These are phyloP conservation scores for Trichoderma koningii DNA, from an alignment of 2,329 filamentous ascomycete species.

Conservation along the genomic window DNA sequence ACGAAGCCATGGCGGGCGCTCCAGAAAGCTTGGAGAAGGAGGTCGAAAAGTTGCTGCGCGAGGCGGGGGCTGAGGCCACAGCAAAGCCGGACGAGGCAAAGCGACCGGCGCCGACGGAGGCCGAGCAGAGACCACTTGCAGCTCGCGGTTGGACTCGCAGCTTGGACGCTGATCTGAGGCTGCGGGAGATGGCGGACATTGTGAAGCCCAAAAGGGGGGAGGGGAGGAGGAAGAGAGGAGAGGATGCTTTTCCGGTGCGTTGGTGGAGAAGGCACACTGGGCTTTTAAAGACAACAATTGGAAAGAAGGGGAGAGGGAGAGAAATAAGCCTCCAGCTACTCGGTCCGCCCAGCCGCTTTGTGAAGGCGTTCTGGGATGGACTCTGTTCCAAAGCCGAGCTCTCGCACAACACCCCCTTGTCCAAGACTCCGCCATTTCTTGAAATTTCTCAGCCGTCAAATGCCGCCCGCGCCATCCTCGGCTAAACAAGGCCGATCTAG, in stretches of 20 bases:
- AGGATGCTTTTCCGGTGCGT: neutral
- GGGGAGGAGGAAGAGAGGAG: neutral
- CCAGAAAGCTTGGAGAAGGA: constrained; percentile 50
- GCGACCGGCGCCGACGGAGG: constrained; percentile 35
- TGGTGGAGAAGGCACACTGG: neutral
- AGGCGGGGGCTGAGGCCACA: constrained; percentile 40
- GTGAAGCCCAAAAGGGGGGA: constrained; percentile 22
- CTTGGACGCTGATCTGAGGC: constrained; percentile 57
- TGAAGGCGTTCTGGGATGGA: neutral
- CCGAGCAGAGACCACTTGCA: constrained; percentile 33
- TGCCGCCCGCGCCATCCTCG: constrained; percentile 27
- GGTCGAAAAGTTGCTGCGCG: constrained; percentile 52
- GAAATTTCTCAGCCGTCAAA: constrained; percentile 22
- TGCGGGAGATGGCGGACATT: constrained; percentile 59
- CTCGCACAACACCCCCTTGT: constrained; percentile 1
- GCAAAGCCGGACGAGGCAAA: constrained; percentile 30
- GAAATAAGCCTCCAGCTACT: constrained; percentile 10
- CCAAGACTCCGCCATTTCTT: constrained; percentile 13
- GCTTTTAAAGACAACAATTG: too few relatives aligned
- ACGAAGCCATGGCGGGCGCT: constrained; percentile 54
- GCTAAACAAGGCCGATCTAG: constrained; percentile 26
- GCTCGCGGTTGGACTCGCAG: constrained; percentile 49
- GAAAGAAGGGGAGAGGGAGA: neutral
- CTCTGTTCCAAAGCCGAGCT: constrained; percentile 7
- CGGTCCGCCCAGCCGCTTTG: neutral